Evolutionary conservation across 257 asterid species (phyloP).

Genomic region (Lycium ferocissimum): DNA sequence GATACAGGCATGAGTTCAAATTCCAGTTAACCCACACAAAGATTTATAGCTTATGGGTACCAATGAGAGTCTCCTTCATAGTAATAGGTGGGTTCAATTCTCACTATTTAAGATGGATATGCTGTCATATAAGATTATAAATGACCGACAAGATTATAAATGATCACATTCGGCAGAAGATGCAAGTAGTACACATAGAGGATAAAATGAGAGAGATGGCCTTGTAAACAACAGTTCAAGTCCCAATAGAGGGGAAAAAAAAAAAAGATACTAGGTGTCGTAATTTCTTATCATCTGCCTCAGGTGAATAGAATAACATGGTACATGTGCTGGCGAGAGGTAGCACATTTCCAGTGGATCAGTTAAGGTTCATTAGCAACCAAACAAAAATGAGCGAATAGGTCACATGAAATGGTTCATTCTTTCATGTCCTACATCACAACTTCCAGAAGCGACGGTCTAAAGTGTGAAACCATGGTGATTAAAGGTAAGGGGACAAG

Average conservation of each 20-base stretch:
- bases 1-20: background rate
- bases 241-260: background rate
- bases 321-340: background rate
- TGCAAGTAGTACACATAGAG: background rate
- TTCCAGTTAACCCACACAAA: background rate
- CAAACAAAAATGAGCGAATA: background rate
- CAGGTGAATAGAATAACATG: background rate
- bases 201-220: background rate
- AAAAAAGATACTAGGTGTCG: background rate
- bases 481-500: background rate
- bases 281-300: background rate
- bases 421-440: background rate
- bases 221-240: background rate
- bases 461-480: background rate
- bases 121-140: background rate
- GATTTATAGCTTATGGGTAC: background rate
- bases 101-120: background rate
- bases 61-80: background rate
- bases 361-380: background rate
- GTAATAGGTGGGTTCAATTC: slow-evolving; percentile 18
- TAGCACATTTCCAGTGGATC: background rate
- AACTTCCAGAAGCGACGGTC: background rate
- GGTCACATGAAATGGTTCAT: background rate
- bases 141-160: background rate
- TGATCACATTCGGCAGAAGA: background rate